These are phyloP conservation scores for Penicillium robsamsonii DNA, from an alignment of 495 filamentous ascomycete genomes.

Conservation along the genomic window DNA sequence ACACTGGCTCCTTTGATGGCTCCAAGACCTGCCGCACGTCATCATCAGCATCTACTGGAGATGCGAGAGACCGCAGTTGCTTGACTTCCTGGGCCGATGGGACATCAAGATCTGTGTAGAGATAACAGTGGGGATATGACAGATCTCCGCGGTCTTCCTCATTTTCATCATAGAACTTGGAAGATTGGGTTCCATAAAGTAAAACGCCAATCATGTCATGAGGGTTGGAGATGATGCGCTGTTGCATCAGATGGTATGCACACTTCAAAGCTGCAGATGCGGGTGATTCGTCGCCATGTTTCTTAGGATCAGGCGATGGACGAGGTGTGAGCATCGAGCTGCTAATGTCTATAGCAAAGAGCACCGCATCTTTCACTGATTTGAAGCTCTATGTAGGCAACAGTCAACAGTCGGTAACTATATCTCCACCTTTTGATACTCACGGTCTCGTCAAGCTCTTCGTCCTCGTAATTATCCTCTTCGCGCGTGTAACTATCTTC, in stretches of 20 bases:
- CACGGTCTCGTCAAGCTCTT: conserved; percentile 71
- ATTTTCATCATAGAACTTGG: conserved; percentile 74
- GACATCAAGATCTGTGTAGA: conserved; percentile 83
- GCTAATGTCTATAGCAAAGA: conserved; percentile 95
- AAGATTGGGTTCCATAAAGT: conserved; percentile 87
- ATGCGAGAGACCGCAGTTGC: conserved; percentile 63
- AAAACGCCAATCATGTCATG: conserved; percentile 97
- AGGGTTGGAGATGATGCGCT: conserved; percentile 94
- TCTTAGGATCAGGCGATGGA: conserved; percentile 62
- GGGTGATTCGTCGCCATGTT: conserved; percentile 68
- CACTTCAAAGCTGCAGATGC: conserved; percentile 85
- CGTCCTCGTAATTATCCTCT: conserved; percentile 60
- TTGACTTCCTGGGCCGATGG: conserved; percentile 87
- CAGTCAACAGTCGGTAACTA: conserved; percentile 6
- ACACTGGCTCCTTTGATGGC: conserved; percentile 64
- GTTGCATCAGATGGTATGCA: conserved; percentile 93
- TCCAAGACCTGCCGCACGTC: conserved; percentile 60
- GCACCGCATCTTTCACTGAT: conserved; percentile 89
- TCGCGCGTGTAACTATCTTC: conserved; percentile 42
- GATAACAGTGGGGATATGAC: conserved; percentile 88
- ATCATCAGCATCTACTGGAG: conserved; percentile 71
- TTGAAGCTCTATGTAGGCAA: conserved; percentile 69
- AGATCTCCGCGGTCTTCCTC: conserved; percentile 56
- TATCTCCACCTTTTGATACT: conserved; percentile 20
- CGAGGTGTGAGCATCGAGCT: conserved; percentile 79